These are phyloP conservation scores for Viola pubescens DNA, from an alignment of 441 rosid genomes.

Conservation along the genomic window DNA sequence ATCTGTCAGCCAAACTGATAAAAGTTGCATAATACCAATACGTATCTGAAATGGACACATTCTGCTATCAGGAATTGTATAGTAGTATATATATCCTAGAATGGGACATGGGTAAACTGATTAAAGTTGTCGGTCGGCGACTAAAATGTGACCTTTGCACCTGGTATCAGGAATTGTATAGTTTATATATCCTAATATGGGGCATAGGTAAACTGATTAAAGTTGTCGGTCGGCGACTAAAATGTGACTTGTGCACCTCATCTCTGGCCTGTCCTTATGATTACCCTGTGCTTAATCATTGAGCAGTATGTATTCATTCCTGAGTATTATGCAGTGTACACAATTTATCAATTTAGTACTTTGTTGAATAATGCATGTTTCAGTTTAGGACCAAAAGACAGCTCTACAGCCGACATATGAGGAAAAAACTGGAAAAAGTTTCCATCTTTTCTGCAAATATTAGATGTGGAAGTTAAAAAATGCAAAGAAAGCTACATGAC, in stretches of 20 bases:
- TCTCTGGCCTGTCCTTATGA: conserved; percentile 20
- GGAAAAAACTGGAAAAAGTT: not conserved
- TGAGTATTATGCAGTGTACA: not conserved
- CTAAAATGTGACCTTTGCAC: not conserved
- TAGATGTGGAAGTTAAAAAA: not conserved
- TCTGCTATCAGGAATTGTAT: conserved; percentile 16
- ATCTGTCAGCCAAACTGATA: conserved; percentile 31
- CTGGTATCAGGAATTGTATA: conserved; percentile 4
- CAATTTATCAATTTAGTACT: too few species aligned
- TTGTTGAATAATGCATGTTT: too few species aligned
- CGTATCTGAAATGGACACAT: conserved; percentile 18
- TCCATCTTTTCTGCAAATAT: not conserved
- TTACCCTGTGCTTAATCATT: conserved; percentile 11
- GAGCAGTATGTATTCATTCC: not conserved
- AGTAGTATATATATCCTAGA: not conserved
- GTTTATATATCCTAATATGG: not conserved
- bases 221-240: conserved; percentile 23
- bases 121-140: conserved; percentile 27
- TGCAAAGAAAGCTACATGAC: conserved; percentile 1
- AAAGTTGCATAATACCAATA: conserved; percentile 18
- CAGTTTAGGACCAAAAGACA: not conserved
- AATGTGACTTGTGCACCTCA: conserved; percentile 6
- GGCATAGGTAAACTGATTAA: conserved; percentile 23
- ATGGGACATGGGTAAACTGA: conserved; percentile 19
- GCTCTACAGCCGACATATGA: not conserved